These are phyloP conservation scores for Iris pallida DNA, from an alignment of 116 monocot genomes.

Conservation along the genomic window DNA sequence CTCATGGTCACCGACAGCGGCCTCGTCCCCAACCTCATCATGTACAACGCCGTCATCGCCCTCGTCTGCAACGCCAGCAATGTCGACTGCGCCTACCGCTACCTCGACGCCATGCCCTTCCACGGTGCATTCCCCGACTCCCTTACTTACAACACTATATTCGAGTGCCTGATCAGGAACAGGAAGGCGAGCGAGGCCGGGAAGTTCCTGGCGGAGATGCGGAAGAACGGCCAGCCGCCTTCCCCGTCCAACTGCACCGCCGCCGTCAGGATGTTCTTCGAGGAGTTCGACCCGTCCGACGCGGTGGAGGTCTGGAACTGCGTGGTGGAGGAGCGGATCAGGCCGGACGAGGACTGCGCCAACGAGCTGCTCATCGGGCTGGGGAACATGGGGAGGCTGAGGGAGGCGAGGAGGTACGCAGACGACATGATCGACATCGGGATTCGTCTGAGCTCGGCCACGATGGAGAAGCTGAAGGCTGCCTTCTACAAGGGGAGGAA, in stretches of 20 bases:
- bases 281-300: slow-evolving; percentile 51
- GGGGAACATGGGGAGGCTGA: slow-evolving; percentile 40
- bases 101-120: slow-evolving; percentile 79
- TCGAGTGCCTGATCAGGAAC: slow-evolving; percentile 56
- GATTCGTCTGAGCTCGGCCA: slow-evolving; percentile 26
- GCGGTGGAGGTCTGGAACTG: slow-evolving; percentile 66
- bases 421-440: slow-evolving; percentile 61
- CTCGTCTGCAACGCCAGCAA: slow-evolving; percentile 31
- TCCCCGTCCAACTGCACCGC: slow-evolving; percentile 38
- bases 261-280: slow-evolving; percentile 66
- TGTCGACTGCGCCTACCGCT: slow-evolving; percentile 22
- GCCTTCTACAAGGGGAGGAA: slow-evolving; percentile 42
- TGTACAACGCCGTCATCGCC: slow-evolving; percentile 60
- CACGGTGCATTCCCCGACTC: slow-evolving; percentile 60
- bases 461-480: slow-evolving; percentile 48
- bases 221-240: slow-evolving; percentile 59
- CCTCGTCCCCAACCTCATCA: slow-evolving; percentile 40
- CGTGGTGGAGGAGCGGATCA: slow-evolving; percentile 26
- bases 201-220: slow-evolving; percentile 65
- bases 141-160: slow-evolving; percentile 56
- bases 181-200: slow-evolving; percentile 50
- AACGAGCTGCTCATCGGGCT: slow-evolving; percentile 68
- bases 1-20: slow-evolving; percentile 53
- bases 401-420: slow-evolving; percentile 36
- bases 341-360: slow-evolving; percentile 37